Base-by-base conservation (phyloP, 108 stramenopile species). In the Parmales sp. region DNA sequence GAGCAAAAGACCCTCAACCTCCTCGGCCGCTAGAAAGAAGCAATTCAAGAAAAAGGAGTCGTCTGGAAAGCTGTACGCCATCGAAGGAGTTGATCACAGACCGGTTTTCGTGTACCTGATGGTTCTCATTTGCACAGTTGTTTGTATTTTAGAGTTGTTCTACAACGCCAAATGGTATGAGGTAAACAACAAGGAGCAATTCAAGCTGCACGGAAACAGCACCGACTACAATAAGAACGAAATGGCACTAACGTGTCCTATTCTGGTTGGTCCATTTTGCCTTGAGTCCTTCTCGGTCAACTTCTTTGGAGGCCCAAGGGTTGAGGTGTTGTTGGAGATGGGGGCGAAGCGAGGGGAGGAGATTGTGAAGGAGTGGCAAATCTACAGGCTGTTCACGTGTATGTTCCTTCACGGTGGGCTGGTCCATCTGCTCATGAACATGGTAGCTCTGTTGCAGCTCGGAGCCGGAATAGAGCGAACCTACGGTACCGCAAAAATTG, bases 381-480 rank as follows among this genome's bases (percentile, higher is more conserved):
- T 46, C 37, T 72, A 46, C 68, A 66, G 77, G 16, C 65, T 80
- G 16, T 54, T 72, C 37, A 80, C 81, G 29, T 68, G 79, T n/a
- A 80, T 82, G 68, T 74, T 78, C 64, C 74, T 82, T 22, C 81
- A 82, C 51, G 79, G 73, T 0, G 81, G 81, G 0, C 38, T 82
- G n/a, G 23, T 82, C 0, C 81, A 82, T 65, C 67, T 80, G 36
- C 0, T 80, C 20, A 60, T 69, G 46, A 82, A 82, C 69, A 72
- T 80, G 75, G 1, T 77, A 1, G 75, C 54, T 0, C 74, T 79
- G 37, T 29, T 65, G 23, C 50, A 66, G 39, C 39, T 79, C 18
- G 78, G 78, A 7, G 34, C 34, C 4, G 68, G 70, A 38, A 48
- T 74, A 38, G 78, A 79, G 51, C 31, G 69, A n/a, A 63, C 38